These are phyloP conservation scores for Pisolithus marmoratus DNA, from an alignment of 768 basidiomycete genomes.

Conservation along the genomic window DNA sequence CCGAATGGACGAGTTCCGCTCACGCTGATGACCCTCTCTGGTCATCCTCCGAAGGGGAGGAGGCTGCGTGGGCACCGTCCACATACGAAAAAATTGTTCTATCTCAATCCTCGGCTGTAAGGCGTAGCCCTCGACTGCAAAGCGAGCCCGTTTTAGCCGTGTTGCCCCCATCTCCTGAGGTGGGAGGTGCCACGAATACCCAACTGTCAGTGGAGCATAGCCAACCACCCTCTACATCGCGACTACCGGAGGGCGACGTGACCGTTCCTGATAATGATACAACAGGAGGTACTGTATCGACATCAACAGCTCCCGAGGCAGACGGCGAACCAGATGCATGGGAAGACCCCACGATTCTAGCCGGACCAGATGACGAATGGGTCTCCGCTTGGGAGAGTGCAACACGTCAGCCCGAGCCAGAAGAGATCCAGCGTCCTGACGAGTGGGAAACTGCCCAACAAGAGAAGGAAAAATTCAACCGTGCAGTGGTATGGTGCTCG, in stretches of 20 bases:
- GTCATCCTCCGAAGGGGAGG: conserved; percentile 17
- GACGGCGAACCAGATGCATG: conserved; percentile 13
- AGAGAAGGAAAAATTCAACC: conserved; percentile 54
- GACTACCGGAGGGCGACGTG: background rate
- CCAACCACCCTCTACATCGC: background rate
- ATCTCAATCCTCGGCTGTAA: conserved; percentile 1
- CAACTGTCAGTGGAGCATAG: conserved; percentile 1
- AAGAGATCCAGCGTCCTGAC: conserved; percentile 32
- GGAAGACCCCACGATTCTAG: conserved; percentile 2
- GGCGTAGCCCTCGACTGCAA: background rate
- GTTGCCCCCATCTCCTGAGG: background rate
- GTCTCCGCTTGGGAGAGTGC: conserved; percentile 34
- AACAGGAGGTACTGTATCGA: conserved; percentile 48
- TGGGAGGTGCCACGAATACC: background rate
- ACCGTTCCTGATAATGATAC: conserved; percentile 21
- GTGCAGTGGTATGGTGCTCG: conserved; percentile 51
- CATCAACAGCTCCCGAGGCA: background rate
- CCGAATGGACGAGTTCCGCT: conserved; percentile 47
- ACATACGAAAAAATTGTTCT: conserved; percentile 9
- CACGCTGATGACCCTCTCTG: conserved; percentile 37
- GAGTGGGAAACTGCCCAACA: conserved; percentile 64
- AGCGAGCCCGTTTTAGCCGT: background rate
- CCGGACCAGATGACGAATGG: conserved; percentile 30
- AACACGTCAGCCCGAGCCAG: conserved; percentile 15
- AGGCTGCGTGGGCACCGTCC: conserved; percentile 7